Percentiles rank a stretch among this genome's conserved stretches.
Evolutionary conservation across 192 early-diverging fungal genomes (phyloP).

Genomic region (Dimargaris cristalligena): DNA sequence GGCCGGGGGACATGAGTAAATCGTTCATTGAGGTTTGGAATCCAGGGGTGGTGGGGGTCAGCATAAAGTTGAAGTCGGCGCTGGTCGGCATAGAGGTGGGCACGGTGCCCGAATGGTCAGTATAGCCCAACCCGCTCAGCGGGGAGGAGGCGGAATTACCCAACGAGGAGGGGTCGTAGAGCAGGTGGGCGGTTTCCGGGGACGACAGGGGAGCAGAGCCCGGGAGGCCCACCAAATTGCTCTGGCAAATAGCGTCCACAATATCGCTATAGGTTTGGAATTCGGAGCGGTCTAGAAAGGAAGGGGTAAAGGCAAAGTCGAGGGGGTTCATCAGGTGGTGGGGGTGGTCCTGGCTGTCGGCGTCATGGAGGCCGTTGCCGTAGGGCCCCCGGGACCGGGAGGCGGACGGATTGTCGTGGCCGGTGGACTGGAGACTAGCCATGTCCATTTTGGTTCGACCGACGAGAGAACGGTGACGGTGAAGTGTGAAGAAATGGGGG

Average conservation of each 20-base stretch:
- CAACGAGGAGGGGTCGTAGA: neutral
- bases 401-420: neutral
- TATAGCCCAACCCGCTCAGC: neutral
- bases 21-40: neutral
- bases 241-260: conserved; percentile 1
- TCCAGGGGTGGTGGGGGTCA: conserved; percentile 10
- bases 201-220: too few relatives aligned
- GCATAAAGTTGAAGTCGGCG: conserved; percentile 2
- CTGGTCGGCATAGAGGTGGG: neutral
- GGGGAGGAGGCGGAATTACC: neutral
- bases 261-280: conserved; percentile 2
- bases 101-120: neutral
- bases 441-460: too few relatives aligned
- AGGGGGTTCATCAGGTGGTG: neutral
- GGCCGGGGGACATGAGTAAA: neutral
- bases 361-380: neutral
- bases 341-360: neutral
- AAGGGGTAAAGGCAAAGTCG: neutral
- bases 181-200: neutral
- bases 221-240: neutral
- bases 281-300: conserved; percentile 1
- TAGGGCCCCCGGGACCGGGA: neutral
- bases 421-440: neutral
- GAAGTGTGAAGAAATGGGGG: too few relatives aligned
- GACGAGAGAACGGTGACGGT: too few relatives aligned